Conservation (phyloP, 2,329 filamentous ascomycete species). For the Magnaporthiopsis rhizophila region DNA sequence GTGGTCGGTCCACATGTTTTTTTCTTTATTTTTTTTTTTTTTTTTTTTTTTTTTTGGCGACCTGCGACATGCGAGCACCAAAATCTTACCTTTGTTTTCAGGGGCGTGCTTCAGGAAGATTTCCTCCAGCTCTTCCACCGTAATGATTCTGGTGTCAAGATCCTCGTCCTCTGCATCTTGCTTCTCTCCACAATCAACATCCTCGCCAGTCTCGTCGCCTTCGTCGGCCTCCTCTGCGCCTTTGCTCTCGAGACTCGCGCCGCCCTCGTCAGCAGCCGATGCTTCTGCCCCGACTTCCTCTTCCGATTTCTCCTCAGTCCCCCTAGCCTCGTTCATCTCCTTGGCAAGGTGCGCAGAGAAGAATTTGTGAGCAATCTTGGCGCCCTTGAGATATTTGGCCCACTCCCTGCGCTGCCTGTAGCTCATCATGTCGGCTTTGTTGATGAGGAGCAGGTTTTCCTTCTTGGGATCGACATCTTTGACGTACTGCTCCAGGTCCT, state of each 20-base stretch:
- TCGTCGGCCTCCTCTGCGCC: constrained; percentile 10
- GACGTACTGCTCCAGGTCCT: constrained; percentile 89
- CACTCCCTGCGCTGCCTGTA: constrained; percentile 70
- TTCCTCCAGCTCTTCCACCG: constrained; percentile 84
- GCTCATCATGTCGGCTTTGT: constrained; percentile 99
- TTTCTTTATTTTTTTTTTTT: background rate
- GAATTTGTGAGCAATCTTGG: constrained; percentile 84
- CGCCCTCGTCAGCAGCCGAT: constrained; percentile 15
- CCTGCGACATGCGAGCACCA: background rate
- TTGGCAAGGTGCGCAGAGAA: constrained; percentile 93
- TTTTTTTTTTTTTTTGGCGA: background rate
- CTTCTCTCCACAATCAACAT: constrained; percentile 20
- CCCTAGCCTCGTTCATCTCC: constrained; percentile 71
- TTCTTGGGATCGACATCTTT: constrained; percentile 85
- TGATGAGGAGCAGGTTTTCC: constrained; percentile 85
- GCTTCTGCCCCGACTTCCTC: constrained; percentile 24
- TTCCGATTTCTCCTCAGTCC: constrained; percentile 39
- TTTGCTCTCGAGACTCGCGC: constrained; percentile 25
- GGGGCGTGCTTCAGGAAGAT: constrained; percentile 72
- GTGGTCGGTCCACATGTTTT: too few relatives aligned
- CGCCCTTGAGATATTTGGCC: constrained; percentile 77
- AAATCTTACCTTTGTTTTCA: constrained; percentile 38
- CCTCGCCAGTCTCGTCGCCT: constrained; percentile 27
- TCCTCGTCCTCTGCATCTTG: constrained; percentile 31
- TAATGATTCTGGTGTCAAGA: constrained; percentile 70